These are phyloP conservation scores for Malus hybrid DNA, from an alignment of 331 rosid species.

Conservation along the genomic window DNA sequence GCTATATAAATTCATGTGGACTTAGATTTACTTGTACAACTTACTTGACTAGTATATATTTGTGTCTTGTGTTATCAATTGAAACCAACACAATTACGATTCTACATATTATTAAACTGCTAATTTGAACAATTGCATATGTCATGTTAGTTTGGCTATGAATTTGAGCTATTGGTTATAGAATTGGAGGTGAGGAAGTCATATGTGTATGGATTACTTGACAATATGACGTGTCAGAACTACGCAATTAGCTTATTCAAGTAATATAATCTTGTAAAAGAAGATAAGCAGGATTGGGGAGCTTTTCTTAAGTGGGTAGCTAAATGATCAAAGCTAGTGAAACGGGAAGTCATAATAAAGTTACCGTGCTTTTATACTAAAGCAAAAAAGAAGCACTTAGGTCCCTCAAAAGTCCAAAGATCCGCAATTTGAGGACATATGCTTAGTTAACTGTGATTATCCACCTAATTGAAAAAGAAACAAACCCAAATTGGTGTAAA, in stretches of 20 bases:
- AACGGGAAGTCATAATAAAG: constrained; percentile 14
- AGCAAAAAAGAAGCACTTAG: background rate
- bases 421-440: constrained; percentile 15
- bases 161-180: background rate
- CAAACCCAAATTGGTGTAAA: background rate
- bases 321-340: constrained; percentile 13
- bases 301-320: constrained; percentile 8
- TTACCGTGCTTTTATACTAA: constrained; percentile 6
- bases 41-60: too few species aligned
- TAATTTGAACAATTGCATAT: too few species aligned
- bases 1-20: too few species aligned
- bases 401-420: constrained; percentile 6
- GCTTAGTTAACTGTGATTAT: constrained; percentile 4
- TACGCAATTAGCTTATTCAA: background rate
- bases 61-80: too few species aligned
- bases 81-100: too few species aligned
- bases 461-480: constrained; percentile 1
- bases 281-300: background rate
- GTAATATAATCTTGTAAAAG: background rate
- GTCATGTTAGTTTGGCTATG: background rate
- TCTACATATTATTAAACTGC: too few species aligned
- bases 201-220: background rate
- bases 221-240: background rate
- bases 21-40: too few species aligned
- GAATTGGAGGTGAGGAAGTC: background rate